These are phyloP conservation scores for Oryza rufipogon DNA, from an alignment of 176 grass and related monocot genomes.

Conservation along the genomic window DNA sequence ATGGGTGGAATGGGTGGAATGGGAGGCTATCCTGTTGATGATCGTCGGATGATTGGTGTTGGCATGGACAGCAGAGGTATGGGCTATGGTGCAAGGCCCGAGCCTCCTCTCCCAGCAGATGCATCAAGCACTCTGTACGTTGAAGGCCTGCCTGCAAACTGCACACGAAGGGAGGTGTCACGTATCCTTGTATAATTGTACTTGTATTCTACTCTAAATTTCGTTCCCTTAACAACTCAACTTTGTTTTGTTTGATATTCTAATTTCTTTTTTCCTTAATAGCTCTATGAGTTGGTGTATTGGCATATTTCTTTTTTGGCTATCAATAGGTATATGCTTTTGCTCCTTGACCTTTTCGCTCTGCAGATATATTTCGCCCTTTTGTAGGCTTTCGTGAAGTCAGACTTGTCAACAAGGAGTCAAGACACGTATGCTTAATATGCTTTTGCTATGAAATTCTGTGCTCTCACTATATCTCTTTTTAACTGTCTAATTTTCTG, in stretches of 20 bases:
- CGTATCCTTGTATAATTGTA: conserved; percentile 73
- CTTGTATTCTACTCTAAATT: neutral
- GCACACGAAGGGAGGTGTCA: conserved; percentile 94
- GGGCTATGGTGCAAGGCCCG: conserved; percentile 71
- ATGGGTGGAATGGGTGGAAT: conserved; percentile 68
- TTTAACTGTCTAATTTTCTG: conserved; percentile 16
- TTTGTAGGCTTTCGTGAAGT: conserved; percentile 99
- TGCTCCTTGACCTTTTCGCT: conserved; percentile 51
- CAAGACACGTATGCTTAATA: conserved; percentile 75
- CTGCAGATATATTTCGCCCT: conserved; percentile 95
- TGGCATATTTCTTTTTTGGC: neutral
- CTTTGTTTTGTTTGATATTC: neutral
- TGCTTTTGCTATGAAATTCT: neutral
- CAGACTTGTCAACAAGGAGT: conserved; percentile 98
- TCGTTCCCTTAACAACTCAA: neutral
- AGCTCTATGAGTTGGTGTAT: neutral
- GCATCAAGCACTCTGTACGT: conserved; percentile 86
- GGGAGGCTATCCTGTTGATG: conserved; percentile 70
- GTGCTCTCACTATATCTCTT: conserved; percentile 3
- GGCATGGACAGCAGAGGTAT: conserved; percentile 72
- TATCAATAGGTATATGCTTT: neutral
- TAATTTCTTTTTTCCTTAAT: neutral
- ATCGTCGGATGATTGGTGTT: conserved; percentile 63
- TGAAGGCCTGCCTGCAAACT: conserved; percentile 94
- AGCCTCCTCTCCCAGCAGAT: conserved; percentile 85